Conservation (phyloP, 768 basidiomycete genomes). For the Trametes sanguinea region DNA sequence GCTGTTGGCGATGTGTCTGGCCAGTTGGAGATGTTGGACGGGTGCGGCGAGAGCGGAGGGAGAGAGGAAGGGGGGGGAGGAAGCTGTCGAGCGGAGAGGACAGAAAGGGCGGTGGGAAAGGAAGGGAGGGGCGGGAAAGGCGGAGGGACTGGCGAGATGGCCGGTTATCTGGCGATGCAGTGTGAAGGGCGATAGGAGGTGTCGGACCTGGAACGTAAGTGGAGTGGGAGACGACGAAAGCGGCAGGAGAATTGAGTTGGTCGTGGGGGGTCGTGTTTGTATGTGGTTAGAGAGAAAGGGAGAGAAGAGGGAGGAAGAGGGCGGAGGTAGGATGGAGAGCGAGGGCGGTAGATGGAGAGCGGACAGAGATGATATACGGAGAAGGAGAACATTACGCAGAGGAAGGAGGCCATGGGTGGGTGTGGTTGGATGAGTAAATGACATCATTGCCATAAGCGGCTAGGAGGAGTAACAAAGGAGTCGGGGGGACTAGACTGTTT, state of each 20-base stretch:
- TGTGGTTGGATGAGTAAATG: neutral
- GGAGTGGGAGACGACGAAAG: constrained; percentile 17
- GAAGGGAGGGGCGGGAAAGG: neutral
- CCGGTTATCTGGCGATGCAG: constrained; percentile 15
- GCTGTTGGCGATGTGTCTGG: neutral
- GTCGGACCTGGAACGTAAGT: constrained; percentile 23
- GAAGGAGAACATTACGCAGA: neutral
- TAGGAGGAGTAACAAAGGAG: neutral
- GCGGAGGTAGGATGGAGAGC: neutral
- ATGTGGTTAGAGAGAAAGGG: neutral
- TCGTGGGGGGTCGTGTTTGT: neutral
- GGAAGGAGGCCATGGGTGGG: neutral
- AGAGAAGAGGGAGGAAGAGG: neutral
- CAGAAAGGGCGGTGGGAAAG: neutral
- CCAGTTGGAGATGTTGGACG: neutral
- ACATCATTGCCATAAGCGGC: constrained; percentile 6
- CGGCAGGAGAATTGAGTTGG: constrained; percentile 11
- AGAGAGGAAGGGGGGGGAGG: neutral
- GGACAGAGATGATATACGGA: neutral
- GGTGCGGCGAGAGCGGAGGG: constrained; percentile 1
- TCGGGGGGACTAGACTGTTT: neutral
- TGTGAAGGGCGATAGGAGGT: constrained; percentile 21
- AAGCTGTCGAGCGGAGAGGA: neutral
- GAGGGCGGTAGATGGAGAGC: no score
- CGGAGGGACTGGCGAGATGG: constrained; percentile 16